phyloP scores from a whole-genome alignment of 176 grass and related monocot species.

The Phoenix roebelenii region DNA sequence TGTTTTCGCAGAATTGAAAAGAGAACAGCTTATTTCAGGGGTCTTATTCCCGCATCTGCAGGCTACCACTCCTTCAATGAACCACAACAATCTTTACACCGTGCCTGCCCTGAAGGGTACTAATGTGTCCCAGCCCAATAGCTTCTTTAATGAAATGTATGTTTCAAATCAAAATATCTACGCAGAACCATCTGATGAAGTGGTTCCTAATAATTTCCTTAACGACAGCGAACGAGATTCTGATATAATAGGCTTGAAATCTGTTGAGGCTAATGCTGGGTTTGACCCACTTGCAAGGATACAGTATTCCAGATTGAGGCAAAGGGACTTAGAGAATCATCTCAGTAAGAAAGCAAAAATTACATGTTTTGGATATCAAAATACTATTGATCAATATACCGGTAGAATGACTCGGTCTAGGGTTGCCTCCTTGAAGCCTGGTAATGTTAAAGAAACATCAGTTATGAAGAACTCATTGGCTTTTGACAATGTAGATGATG shows the following conservation, averaged over 20 bases:
- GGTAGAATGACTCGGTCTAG: constrained; percentile 16
- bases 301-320: constrained; percentile 61
- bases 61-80: constrained; percentile 46
- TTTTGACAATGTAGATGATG: constrained; percentile 19
- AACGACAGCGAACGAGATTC: constrained; percentile 31
- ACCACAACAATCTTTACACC: constrained; percentile 24
- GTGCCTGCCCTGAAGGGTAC: constrained; percentile 12
- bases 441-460: constrained; percentile 10
- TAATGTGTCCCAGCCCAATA: constrained; percentile 15
- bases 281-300: constrained; percentile 34
- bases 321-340: constrained; percentile 32
- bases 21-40: constrained; percentile 34
- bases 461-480: too few relatives aligned
- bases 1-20: constrained; percentile 40
- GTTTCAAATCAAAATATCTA: constrained; percentile 29
- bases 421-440: constrained; percentile 20
- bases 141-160: constrained; percentile 18
- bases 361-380: constrained; percentile 15
- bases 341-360: constrained; percentile 17
- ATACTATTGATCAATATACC: constrained; percentile 1
- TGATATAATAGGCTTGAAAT: constrained; percentile 20
- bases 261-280: constrained; percentile 22
- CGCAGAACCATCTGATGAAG: constrained; percentile 18
- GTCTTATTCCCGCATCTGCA: constrained; percentile 36
- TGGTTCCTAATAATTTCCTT: constrained; percentile 14